phyloP scores from a whole-genome alignment of 176 grass and related monocot species.

The Otatea glauca region DNA sequence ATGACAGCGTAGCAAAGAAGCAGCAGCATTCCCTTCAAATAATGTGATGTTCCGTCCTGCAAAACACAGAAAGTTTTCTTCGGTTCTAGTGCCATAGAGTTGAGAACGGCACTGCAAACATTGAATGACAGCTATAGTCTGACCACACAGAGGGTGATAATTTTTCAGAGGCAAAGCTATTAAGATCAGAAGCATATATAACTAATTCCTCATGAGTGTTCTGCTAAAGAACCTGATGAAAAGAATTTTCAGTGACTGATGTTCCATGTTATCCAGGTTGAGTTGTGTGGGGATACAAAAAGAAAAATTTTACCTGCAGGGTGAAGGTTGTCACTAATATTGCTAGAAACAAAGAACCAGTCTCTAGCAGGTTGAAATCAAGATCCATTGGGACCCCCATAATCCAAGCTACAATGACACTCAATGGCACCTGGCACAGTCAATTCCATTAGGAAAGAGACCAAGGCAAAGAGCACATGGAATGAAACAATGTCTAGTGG shows the following conservation, averaged over 20 bases:
- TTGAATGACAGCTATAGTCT: not conserved
- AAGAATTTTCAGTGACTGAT: not conserved
- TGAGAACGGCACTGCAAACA: not conserved
- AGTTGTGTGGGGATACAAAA: not conserved
- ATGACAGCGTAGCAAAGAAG: constrained; percentile 72
- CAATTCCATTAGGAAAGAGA: constrained; percentile 23
- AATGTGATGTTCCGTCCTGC: constrained; percentile 89
- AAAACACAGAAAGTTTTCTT: constrained; percentile 10
- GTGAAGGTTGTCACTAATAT: constrained; percentile 69
- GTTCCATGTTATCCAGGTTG: not conserved
- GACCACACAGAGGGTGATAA: not conserved
- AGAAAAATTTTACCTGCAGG: constrained; percentile 62
- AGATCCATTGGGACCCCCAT: constrained; percentile 93
- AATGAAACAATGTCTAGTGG: constrained; percentile 29
- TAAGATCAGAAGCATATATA: not conserved
- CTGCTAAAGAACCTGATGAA: not conserved
- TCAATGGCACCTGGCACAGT: constrained; percentile 61
- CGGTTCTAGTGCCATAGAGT: not conserved
- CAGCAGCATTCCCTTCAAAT: constrained; percentile 81
- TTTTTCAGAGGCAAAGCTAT: not conserved
- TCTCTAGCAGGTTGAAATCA: constrained; percentile 81
- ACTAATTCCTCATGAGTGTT: not conserved
- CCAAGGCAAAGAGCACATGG: constrained; percentile 14
- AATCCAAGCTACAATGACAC: constrained; percentile 80
- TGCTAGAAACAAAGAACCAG: constrained; percentile 72